Base-by-base conservation (phyloP, 2,329 filamentous ascomycete genomes). In the Claviceps sp. region DNA sequence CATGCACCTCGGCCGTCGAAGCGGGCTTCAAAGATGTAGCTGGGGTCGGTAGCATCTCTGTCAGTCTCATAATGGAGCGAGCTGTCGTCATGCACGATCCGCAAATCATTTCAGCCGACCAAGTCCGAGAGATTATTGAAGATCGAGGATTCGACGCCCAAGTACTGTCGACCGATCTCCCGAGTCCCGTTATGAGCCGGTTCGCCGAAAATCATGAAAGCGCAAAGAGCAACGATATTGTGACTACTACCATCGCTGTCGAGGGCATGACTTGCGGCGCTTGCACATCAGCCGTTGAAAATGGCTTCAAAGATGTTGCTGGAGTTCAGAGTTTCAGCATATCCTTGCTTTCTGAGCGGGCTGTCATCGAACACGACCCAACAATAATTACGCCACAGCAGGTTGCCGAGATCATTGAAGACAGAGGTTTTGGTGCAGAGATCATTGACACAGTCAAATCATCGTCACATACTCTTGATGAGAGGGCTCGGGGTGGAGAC, bases 1-100 rank as follows among this genome's bases (percentile, higher is more conserved):
- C 91, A 60, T 98, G 93, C 67, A 96, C 91, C 30, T 94, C 90
- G 45, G 85, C 93, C n/a, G 85, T 98, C 60, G 91, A 97, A 75
- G 81, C 85, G 54, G 93, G 87, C 58, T 95, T 98, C 71, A 85
- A 88, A 62, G 81, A 79, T 58, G 78, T 95, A 5, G 75, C 85
- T 41, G 91, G 93, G 51, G 82, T 93, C 10, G 87, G 85, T 56
- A 89, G 78, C 60, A 89, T 97, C 54, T 94, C 89, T 10, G 86
- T 98, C 61, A 95, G 89, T 65, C 73, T 98, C 60, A 86, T 96
- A 52, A 95, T 96, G 82, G 90, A 95, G 68, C 82, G 91, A 55
- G 93, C 91, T n/a, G 90, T 97, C 43, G 76, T 97, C 39, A 85
- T 90, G 69, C 93, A 98, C 69, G 85, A 97, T 67, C 81, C 88